Evolutionary conservation across 768 basidiomycete species (phyloP).

Genomic region (Rhodotorula babjevae): DNA sequence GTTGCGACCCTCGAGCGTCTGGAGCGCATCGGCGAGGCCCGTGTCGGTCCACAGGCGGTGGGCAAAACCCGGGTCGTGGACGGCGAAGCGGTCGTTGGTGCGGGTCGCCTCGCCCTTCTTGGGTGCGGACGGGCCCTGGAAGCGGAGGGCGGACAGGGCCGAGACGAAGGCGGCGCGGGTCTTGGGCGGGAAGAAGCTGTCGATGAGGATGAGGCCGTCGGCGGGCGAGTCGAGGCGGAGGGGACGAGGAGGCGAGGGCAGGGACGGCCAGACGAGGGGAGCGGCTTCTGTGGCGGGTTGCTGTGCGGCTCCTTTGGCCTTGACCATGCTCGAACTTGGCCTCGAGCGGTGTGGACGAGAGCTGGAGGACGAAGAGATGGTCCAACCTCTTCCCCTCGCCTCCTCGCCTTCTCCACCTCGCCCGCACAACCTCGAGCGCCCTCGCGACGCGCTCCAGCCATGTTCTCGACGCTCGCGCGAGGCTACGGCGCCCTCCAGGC

Average conservation of each 20-base stretch:
- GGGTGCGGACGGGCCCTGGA: conserved; percentile 56
- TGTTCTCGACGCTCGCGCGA: conserved; percentile 29
- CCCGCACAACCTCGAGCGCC: neutral
- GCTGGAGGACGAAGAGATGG: neutral
- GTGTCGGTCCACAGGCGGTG: conserved; percentile 48
- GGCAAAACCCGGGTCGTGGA: conserved; percentile 61
- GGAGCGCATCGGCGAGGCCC: conserved; percentile 13
- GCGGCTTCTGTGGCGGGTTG: neutral
- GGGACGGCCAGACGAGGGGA: conserved; percentile 16
- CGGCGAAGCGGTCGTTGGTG: conserved; percentile 63
- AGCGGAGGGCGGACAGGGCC: conserved; percentile 55
- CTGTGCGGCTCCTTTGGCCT: neutral
- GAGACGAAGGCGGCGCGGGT: conserved; percentile 56
- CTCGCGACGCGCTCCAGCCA: neutral
- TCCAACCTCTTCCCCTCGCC: neutral
- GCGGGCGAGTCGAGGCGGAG: neutral
- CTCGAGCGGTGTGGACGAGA: neutral
- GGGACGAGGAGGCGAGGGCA: neutral
- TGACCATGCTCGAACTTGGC: neutral
- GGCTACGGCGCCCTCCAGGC: conserved; percentile 24
- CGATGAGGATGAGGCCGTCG: conserved; percentile 14
- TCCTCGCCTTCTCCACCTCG: neutral
- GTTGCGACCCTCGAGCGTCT: neutral
- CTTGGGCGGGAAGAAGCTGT: conserved; percentile 8
- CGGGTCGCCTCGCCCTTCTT: conserved; percentile 68